These are phyloP conservation scores for Micractinium sp. DNA, from an alignment of 139 green algal species.

Conservation along the genomic window DNA sequence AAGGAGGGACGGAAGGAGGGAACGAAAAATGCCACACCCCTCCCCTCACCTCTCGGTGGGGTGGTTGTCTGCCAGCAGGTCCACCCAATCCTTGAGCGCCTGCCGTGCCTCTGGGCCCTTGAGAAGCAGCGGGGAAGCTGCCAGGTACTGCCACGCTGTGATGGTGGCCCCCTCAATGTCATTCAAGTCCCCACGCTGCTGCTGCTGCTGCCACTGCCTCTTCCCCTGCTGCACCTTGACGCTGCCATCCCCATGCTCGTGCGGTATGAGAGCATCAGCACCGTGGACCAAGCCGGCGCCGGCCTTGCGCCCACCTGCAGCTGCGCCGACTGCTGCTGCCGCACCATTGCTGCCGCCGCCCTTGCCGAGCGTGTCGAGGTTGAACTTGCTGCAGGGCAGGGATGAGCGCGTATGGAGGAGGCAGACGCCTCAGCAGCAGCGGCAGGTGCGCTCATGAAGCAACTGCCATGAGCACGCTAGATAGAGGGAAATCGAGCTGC, in stretches of 20 bases:
- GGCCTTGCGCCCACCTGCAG: background rate
- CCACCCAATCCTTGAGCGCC: conserved; percentile 57
- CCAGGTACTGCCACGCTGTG: conserved; percentile 56
- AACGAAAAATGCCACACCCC: too few species aligned
- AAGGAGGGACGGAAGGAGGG: too few species aligned
- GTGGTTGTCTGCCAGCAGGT: conserved; percentile 53
- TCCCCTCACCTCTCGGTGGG: conserved; percentile 44
- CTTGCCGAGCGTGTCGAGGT: background rate
- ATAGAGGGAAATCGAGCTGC: too few species aligned
- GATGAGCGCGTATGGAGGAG: background rate
- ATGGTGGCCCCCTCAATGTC: conserved; percentile 66
- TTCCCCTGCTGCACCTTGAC: background rate
- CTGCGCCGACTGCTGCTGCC: background rate
- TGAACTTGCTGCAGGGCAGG: conserved; percentile 18
- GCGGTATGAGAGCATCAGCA: background rate
- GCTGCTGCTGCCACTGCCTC: background rate
- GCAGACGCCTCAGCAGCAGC: too few species aligned
- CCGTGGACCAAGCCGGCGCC: background rate
- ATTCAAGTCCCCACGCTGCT: conserved; percentile 27
- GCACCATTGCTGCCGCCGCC: background rate
- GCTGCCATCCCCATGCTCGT: background rate
- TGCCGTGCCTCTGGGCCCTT: conserved; percentile 39
- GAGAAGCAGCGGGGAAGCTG: conserved; percentile 47
- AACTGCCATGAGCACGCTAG: too few species aligned
- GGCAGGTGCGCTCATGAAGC: too few species aligned